Conservation (phyloP, 345 rosid genomes). For the Isatis tinctoria region DNA sequence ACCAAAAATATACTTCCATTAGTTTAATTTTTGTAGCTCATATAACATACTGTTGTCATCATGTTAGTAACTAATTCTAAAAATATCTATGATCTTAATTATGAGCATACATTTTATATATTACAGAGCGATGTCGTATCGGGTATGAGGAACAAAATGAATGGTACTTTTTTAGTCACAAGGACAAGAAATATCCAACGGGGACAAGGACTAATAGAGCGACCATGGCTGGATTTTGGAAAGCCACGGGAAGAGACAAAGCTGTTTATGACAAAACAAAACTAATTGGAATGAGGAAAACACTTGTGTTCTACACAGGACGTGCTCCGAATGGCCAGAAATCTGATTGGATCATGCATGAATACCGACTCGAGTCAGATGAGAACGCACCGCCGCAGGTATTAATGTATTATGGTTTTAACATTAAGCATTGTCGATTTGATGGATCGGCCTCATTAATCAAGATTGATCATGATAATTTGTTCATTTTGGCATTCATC, state of each 20-base stretch:
- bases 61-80: neutral
- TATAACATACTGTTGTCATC: neutral
- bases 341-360: conserved; percentile 95
- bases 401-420: conserved; percentile 14
- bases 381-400: conserved; percentile 96
- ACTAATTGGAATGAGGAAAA: conserved; percentile 95
- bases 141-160: conserved; percentile 91
- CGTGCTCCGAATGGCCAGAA: conserved; percentile 96
- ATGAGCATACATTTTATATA: neutral
- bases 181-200: conserved; percentile 94
- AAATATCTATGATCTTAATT: neutral
- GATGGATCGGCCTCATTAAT: neutral
- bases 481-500: neutral
- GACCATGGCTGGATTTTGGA: conserved; percentile 95
- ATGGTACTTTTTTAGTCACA: conserved; percentile 97
- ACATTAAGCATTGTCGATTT: neutral
- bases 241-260: conserved; percentile 96
- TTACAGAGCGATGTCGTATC: conserved; percentile 65
- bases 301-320: conserved; percentile 94
- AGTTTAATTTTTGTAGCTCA: neutral
- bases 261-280: conserved; percentile 79
- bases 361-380: conserved; percentile 85
- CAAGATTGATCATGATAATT: neutral
- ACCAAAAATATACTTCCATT: neutral
- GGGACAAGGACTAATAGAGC: conserved; percentile 97